Percentiles rank a stretch among this genome's conserved stretches.
phyloP scores from a whole-genome alignment of 371 early-diverging fungal genomes.

The Actinomortierella wolfii region DNA sequence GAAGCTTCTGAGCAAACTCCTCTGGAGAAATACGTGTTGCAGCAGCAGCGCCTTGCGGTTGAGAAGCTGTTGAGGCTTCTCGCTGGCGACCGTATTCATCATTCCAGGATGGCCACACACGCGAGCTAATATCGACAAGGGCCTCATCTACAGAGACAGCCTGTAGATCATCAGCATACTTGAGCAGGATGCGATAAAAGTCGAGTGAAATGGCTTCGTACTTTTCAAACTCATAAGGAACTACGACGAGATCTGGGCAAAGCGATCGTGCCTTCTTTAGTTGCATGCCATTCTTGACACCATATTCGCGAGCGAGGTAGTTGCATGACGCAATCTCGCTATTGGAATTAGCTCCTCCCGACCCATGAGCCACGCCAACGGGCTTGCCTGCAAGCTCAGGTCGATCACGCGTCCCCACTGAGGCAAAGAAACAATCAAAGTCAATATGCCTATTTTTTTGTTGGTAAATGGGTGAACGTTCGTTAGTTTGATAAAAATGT shows the following conservation, averaged over 20 bases:
- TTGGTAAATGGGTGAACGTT: neutral
- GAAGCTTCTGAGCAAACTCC: slow-evolving; percentile 54
- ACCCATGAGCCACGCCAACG: slow-evolving; percentile 54
- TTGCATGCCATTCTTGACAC: slow-evolving; percentile 78
- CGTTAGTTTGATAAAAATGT: neutral
- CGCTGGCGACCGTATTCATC: slow-evolving; percentile 43
- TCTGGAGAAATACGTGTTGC: slow-evolving; percentile 4
- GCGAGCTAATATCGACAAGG: slow-evolving; percentile 70
- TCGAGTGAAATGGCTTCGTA: slow-evolving; percentile 70
- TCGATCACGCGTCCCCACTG: slow-evolving; percentile 72
- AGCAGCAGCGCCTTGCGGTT: neutral
- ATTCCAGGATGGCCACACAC: slow-evolving; percentile 39
- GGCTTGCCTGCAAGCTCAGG: slow-evolving; percentile 69
- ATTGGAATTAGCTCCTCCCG: slow-evolving; percentile 43
- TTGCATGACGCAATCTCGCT: slow-evolving; percentile 75
- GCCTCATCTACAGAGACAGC: slow-evolving; percentile 86
- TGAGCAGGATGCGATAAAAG: slow-evolving; percentile 72
- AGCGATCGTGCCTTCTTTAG: slow-evolving; percentile 57
- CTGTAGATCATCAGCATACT: slow-evolving; percentile 72
- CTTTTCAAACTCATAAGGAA: slow-evolving; percentile 70
- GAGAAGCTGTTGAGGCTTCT: too few species aligned
- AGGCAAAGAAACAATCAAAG: slow-evolving; percentile 94
- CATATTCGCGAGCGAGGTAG: slow-evolving; percentile 75
- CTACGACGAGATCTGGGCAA: slow-evolving; percentile 68
- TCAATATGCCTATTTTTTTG: slow-evolving; percentile 80